These are phyloP conservation scores for Nigrospora oryzae DNA, from an alignment of 2,329 filamentous ascomycete genomes.

Conservation along the genomic window DNA sequence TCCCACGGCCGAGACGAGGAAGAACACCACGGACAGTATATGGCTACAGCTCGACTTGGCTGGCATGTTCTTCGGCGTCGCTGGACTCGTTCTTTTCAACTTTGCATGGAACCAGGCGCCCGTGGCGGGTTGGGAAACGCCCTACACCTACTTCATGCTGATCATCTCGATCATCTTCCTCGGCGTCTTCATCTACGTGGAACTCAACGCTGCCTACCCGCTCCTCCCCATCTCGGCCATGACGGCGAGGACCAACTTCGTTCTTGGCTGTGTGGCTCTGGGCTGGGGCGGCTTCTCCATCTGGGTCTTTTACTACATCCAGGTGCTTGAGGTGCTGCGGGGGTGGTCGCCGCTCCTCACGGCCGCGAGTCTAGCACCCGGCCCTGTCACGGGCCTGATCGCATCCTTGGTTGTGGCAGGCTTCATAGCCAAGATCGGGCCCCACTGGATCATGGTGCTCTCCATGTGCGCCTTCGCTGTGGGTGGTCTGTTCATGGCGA, in stretches of 20 bases:
- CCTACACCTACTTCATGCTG: constrained; percentile 41
- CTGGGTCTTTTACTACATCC: constrained; percentile 33
- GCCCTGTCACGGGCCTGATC: constrained; percentile 25
- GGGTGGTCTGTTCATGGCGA: constrained; percentile 20
- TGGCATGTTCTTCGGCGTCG: constrained; percentile 32
- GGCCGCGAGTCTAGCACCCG: constrained; percentile 27
- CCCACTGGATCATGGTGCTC: constrained; percentile 20
- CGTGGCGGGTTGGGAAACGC: constrained; percentile 40
- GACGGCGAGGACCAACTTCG: constrained; percentile 36
- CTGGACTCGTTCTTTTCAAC: constrained; percentile 45
- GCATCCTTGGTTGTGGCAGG: constrained; percentile 20
- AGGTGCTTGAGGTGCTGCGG: constrained; percentile 29
- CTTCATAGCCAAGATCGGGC: constrained; percentile 20
- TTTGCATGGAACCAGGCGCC: constrained; percentile 53
- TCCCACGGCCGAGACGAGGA: constrained; percentile 6
- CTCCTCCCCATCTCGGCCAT: constrained; percentile 43
- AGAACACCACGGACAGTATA: constrained; percentile 9
- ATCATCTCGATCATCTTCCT: constrained; percentile 41
- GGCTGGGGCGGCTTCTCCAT: constrained; percentile 37
- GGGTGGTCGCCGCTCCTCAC: constrained; percentile 27
- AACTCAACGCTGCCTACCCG: constrained; percentile 36
- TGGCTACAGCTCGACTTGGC: constrained; percentile 17
- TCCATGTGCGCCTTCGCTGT: constrained; percentile 20
- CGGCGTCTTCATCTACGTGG: constrained; percentile 40
- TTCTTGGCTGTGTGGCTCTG: constrained; percentile 38